Evolutionary conservation across 495 filamentous ascomycete genomes (phyloP), one percentile per base, ranked within the genome.

Genomic region (Durotheca rogersii): DNA sequence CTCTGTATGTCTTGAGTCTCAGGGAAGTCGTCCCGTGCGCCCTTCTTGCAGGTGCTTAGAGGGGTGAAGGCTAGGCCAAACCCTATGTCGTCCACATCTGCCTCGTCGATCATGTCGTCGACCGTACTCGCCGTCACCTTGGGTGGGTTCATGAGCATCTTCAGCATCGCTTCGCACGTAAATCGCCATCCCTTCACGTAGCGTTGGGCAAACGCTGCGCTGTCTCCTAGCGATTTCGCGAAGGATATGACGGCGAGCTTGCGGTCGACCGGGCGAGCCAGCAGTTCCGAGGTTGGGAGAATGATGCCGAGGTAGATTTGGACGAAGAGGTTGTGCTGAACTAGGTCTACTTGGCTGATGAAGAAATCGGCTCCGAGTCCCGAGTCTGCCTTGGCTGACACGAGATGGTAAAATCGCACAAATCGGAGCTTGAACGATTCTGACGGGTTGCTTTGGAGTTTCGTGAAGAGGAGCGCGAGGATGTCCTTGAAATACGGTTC

Each of bases 51-150:
- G 1, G 93, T 96, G 65, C 88, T 91, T 46, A 99, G 77, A 31
- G 86, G 81, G 1, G 93, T 96, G 70, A 94, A 99, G 1, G 89
- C 90, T 33, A 95, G 82, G 7, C 92, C 94, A 59, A 97, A 99
- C 40, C 87, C 83, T 62, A 95, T 81, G 65, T 98, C 92, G 55
- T 98, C 93, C 35, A 93, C 85, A 58, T 97, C 93, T 7, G 86
- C 83, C 60, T 95, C 90, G 11, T 79, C 76, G 55, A 91, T 82
- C 16, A 85, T 64, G 44, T 94, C 90, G 50, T 95, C 90, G 37
- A 81, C 78, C 6, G 65, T 47, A 2, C 73, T 72, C 35, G 80
- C 66, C 7, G 80, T 70, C 5, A 88, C 84, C 44, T 86, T 73
- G 3, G 92, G 90, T 4, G 90, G 87, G 68, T 92, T 89, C 60